phyloP scores from a whole-genome alignment of 352 stramenopile species.

The Discostella stelligera region DNA sequence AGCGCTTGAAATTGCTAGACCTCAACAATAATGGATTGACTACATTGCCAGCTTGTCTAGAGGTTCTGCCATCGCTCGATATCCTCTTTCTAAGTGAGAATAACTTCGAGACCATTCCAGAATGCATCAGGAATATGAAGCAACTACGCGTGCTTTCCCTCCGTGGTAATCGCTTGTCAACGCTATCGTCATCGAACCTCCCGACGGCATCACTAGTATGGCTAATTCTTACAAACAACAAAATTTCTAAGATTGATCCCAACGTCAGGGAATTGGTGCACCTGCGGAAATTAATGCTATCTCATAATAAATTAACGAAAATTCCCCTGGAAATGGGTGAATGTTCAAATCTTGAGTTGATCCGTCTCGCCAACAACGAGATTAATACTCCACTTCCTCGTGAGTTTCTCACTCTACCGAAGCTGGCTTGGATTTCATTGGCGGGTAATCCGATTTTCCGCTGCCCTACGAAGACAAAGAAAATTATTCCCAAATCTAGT shows the following conservation, averaged over 20 bases:
- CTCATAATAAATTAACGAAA: conserved; percentile 31
- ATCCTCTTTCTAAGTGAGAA: conserved; percentile 54
- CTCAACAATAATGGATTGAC: conserved; percentile 27
- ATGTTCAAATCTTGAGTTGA: conserved; percentile 39
- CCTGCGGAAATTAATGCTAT: conserved; percentile 46
- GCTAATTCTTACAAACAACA: conserved; percentile 55
- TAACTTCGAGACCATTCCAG: conserved; percentile 33
- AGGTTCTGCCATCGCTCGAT: conserved; percentile 26
- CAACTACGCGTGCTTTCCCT: conserved; percentile 39
- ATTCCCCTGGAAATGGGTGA: conserved; percentile 39
- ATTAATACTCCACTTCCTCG: conserved; percentile 20
- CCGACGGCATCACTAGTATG: conserved; percentile 33
- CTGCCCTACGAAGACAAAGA: conserved; percentile 20
- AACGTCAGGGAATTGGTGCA: conserved; percentile 37
- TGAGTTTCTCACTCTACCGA: conserved; percentile 27
- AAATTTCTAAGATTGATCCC: conserved; percentile 25
- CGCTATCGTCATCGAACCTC: conserved; percentile 30
- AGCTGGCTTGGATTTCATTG: conserved; percentile 49
- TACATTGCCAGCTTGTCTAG: conserved; percentile 26
- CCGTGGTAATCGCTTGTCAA: conserved; percentile 32
- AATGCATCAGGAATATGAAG: conserved; percentile 23
- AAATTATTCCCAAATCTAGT: conserved; percentile 33
- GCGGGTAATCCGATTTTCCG: conserved; percentile 45
- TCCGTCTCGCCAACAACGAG: conserved; percentile 45
- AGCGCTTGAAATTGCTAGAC: conserved; percentile 41